Percentiles rank a stretch among this genome's conserved stretches.
Conservation (phyloP, 2,329 filamentous ascomycete genomes). For the Teratosphaeria destructans region DNA sequence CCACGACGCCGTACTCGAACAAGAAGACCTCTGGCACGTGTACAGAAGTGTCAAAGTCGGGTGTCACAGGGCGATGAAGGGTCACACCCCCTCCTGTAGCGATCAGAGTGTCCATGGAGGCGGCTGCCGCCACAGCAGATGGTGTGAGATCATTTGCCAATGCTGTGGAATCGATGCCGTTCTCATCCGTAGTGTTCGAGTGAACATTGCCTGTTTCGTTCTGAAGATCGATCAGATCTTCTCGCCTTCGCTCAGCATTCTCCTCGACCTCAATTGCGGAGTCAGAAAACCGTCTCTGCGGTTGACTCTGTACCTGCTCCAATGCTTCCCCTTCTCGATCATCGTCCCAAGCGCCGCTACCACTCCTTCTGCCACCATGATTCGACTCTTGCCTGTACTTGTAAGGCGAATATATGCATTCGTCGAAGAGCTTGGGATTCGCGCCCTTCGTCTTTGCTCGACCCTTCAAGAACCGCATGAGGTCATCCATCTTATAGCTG, state of each 20-base stretch:
- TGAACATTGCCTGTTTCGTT: background rate
- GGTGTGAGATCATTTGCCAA: background rate
- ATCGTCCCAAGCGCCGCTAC: constrained; percentile 12
- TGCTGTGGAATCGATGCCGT: background rate
- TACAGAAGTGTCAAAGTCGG: constrained; percentile 76
- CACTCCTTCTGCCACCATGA: constrained; percentile 8
- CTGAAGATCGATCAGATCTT: constrained; percentile 27
- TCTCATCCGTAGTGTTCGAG: background rate
- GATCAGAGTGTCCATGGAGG: constrained; percentile 15
- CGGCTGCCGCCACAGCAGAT: background rate
- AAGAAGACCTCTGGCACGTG: constrained; percentile 92
- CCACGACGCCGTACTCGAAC: constrained; percentile 94
- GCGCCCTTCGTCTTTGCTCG: constrained; percentile 66
- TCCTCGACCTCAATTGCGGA: constrained; percentile 60
- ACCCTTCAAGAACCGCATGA: constrained; percentile 87
- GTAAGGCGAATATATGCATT: constrained; percentile 95
- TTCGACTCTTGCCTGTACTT: constrained; percentile 49
- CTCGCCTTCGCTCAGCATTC: constrained; percentile 24
- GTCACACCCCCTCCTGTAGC: background rate
- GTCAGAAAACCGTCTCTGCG: constrained; percentile 59
- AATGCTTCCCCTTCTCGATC: constrained; percentile 3
- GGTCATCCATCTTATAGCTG: constrained; percentile 76
- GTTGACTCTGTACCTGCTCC: constrained; percentile 25
- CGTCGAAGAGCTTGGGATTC: constrained; percentile 86
- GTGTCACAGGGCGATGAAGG: constrained; percentile 29